phyloP scores from a whole-genome alignment of 257 asterid species.

The Marsdenia floribunda region DNA sequence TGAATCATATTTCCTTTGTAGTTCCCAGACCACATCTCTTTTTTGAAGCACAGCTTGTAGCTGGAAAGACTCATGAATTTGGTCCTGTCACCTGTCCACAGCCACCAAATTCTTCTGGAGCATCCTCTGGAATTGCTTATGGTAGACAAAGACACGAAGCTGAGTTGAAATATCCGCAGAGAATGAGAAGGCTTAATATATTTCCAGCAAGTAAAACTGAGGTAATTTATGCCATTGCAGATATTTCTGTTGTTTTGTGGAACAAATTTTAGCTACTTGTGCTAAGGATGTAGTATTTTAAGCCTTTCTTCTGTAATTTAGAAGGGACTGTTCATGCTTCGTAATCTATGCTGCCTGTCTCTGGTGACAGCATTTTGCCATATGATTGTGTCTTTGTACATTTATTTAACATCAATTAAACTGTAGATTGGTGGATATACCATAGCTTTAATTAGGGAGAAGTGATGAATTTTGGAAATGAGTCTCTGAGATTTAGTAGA shows the following conservation, averaged over 20 bases:
- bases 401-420: not conserved
- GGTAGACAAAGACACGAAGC: constrained; percentile 94
- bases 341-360: not conserved
- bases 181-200: constrained; percentile 81
- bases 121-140: constrained; percentile 44
- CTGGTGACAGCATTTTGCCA: not conserved
- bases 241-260: not conserved
- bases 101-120: constrained; percentile 63
- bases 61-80: constrained; percentile 89
- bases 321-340: not conserved
- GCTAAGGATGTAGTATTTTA: not conserved
- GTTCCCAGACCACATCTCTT: constrained; percentile 95
- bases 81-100: constrained; percentile 82
- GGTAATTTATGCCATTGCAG: constrained; percentile 40
- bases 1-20: constrained; percentile 31
- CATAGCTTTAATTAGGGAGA: not conserved
- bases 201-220: constrained; percentile 87
- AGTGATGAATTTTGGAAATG: not conserved
- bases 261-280: not conserved
- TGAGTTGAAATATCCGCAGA: constrained; percentile 79
- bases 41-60: constrained; percentile 93
- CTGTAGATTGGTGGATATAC: not conserved
- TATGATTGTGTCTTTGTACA: not conserved
- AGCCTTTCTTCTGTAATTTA: no score
- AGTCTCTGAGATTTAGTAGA: not conserved